phyloP scores from a whole-genome alignment of 139 green algal genomes.

The Ettlia oleoabundans region DNA sequence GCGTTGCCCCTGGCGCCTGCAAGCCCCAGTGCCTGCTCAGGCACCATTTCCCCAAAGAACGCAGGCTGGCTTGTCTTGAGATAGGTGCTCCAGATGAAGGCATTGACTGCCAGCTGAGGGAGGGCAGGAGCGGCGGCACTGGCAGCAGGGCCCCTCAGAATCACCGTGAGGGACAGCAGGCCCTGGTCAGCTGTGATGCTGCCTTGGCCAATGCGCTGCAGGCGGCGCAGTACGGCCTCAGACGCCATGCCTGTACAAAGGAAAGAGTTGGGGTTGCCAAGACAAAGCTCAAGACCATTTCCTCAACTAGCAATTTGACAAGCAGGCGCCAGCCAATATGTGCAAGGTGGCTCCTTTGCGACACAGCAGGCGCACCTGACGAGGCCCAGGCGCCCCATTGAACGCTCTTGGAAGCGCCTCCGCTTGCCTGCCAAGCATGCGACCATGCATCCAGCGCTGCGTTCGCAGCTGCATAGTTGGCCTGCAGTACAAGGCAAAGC shows the following conservation, averaged over 20 bases:
- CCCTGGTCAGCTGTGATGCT: constrained; percentile 48
- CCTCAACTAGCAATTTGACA: too few species aligned
- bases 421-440: constrained; percentile 16
- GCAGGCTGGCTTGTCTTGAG: constrained; percentile 6
- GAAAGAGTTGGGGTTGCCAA: not conserved
- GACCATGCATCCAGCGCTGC: constrained; percentile 59
- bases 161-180: constrained; percentile 40
- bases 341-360: not conserved
- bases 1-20: too few species aligned
- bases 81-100: constrained; percentile 47
- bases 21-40: not conserved
- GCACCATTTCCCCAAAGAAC: constrained; percentile 44
- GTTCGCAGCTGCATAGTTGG: constrained; percentile 79
- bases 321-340: not conserved
- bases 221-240: constrained; percentile 43
- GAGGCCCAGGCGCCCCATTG: constrained; percentile 86
- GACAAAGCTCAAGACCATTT: too few species aligned
- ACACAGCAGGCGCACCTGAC: constrained; percentile 7
- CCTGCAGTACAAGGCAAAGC: constrained; percentile 18
- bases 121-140: not conserved
- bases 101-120: constrained; percentile 43
- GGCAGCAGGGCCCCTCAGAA: constrained; percentile 6
- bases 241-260: constrained; percentile 44
- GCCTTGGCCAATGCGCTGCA: constrained; percentile 53
- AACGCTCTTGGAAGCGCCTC: constrained; percentile 58